Evolutionary conservation across 164 flowering plant genomes (phyloP), one percentile per base, ranked within the genome.

Genomic region (Kingdonia uniflora): DNA sequence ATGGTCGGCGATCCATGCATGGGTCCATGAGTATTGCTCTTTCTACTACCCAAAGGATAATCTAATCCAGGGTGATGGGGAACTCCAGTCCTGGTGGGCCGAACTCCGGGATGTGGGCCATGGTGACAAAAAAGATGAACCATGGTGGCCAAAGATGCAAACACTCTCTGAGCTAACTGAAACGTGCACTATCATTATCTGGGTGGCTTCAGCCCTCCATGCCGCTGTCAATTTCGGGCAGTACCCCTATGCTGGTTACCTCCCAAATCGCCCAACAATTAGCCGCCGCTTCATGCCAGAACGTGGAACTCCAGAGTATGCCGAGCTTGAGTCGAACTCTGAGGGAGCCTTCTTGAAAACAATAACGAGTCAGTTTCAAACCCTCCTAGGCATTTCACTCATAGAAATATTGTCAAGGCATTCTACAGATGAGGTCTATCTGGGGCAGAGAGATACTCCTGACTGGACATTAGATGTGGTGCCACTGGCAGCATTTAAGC

Each of bases 151-250:
- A 15, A 51, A 68, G 49, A 73, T 86, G 85, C 70, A 76, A 12
- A 74, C 80, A 3, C 24, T 22, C 4, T 50, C 56, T 10, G 91
- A 82, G 1, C 81, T 90, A 5, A 66, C 64, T 48, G 60, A 73
- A 49, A 42, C 80, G 25, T 78, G 87, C 66, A 79, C 91, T 42
- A 84, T 62, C 19, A 80, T 86, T 54, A 86, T 86, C 53, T 90
- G 95, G 94, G 66, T 76, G 6, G 90, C 95, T 11, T 86, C 95
- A 44, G 97, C 91, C 41, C 84, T 86, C 54, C 95, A 86, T 49
- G 97, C 95, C 8, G 92, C 95, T 1, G 78, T 84, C 14, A 86
- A 89, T 61, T 89, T 80, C 25, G 92, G 97, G 11, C 97, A 90
- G 50, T 90, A 89, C 59, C 78, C 86, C 29, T 79, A 86, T 54